Conservation (phyloP, 2,329 filamentous ascomycete species). For the Claviceps purpurea region DNA sequence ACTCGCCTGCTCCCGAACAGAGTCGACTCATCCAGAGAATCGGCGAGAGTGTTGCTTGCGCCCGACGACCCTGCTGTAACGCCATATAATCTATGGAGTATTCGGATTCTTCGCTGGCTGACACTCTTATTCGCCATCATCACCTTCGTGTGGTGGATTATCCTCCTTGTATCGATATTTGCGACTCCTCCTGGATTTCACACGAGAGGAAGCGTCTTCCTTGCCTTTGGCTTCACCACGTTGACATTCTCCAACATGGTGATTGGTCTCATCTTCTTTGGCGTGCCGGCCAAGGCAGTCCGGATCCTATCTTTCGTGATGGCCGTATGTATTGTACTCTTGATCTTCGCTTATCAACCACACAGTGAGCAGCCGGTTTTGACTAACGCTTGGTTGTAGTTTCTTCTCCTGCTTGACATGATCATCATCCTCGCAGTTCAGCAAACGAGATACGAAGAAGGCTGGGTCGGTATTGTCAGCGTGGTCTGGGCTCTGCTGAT, state of each 20-base stretch:
- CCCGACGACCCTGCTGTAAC: constrained; percentile 47
- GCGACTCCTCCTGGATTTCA: constrained; percentile 79
- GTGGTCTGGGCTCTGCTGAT: constrained; percentile 72
- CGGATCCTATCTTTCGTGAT: constrained; percentile 59
- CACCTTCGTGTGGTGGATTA: constrained; percentile 83
- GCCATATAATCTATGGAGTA: constrained; percentile 89
- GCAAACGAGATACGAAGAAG: constrained; percentile 67
- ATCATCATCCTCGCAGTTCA: constrained; percentile 67
- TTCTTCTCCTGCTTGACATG: constrained; percentile 44
- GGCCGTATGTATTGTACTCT: constrained; percentile 22
- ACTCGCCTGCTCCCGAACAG: constrained; percentile 58
- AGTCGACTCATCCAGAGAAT: constrained; percentile 39
- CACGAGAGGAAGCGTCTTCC: constrained; percentile 83
- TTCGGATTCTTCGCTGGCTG: constrained; percentile 65
- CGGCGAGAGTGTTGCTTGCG: constrained; percentile 21
- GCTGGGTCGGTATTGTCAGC: constrained; percentile 79
- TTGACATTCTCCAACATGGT: constrained; percentile 64
- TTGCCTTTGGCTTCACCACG: constrained; percentile 71
- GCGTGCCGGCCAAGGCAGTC: constrained; percentile 66
- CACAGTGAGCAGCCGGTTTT: neutral
- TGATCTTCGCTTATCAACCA: neutral
- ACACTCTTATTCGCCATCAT: constrained; percentile 63
- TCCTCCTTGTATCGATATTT: constrained; percentile 81
- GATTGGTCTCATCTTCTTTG: constrained; percentile 74
- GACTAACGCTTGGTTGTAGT: constrained; percentile 10